Percentiles rank a stretch among this genome's conserved stretches.
Evolutionary conservation across 164 flowering plant species (phyloP).

Genomic region (Tinospora cordifolia): DNA sequence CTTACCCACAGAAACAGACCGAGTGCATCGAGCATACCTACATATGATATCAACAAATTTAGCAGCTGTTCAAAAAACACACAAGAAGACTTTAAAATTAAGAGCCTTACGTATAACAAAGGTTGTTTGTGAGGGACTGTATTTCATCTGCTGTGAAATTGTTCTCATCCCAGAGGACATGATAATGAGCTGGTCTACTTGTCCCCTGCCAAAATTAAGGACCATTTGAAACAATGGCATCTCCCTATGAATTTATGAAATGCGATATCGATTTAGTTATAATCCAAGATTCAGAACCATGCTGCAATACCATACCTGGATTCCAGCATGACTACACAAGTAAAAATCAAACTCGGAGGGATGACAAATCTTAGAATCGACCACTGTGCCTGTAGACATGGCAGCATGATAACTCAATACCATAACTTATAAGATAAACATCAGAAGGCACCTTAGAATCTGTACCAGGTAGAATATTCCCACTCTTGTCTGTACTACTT

Average conservation of each 20-base stretch:
- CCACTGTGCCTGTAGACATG: conserved; percentile 63
- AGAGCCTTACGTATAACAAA: conserved; percentile 65
- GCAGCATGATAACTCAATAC: background rate
- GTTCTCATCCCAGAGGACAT: conserved; percentile 76
- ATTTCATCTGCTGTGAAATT: conserved; percentile 52
- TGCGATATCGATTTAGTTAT: background rate
- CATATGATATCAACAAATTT: background rate
- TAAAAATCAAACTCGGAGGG: conserved; percentile 85
- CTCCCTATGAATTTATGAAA: background rate
- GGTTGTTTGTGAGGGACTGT: conserved; percentile 53
- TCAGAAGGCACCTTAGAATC: background rate
- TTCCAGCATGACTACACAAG: conserved; percentile 92
- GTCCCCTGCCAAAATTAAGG: conserved; percentile 47
- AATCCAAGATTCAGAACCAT: background rate
- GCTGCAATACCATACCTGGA: conserved; percentile 43
- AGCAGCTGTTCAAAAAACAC: background rate
- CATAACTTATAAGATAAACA: background rate
- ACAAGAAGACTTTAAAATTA: too few species aligned
- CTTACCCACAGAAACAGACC: conserved; percentile 20
- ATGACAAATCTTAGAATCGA: conserved; percentile 77
- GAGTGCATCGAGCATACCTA: conserved; percentile 21
- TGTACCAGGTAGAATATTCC: conserved; percentile 18
- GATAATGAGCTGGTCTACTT: conserved; percentile 71
- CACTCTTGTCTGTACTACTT: conserved; percentile 16
- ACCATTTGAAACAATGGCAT: background rate